Evolutionary conservation across 805 yeast genomes (phyloP).

Genomic region (Cyberlindnera euphorbiae): DNA sequence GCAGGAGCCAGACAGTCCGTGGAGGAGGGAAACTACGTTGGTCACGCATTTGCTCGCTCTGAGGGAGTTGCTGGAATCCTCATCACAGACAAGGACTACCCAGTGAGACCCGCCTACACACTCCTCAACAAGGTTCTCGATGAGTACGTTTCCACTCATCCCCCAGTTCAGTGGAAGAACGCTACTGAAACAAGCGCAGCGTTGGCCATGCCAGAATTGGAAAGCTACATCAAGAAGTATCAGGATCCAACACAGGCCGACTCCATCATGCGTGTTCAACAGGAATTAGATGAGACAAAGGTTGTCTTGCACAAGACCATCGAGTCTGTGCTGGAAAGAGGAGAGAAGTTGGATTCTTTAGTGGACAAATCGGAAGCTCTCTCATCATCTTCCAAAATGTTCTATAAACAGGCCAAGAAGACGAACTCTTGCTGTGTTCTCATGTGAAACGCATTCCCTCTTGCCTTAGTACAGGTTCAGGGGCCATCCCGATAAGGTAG

Average conservation of each 20-base stretch:
- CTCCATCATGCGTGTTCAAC: constrained; percentile 94
- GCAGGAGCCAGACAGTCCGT: constrained; percentile 92
- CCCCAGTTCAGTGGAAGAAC: constrained; percentile 63
- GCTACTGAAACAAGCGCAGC: constrained; percentile 40
- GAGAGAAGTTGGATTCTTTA: constrained; percentile 89
- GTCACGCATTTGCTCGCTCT: constrained; percentile 84
- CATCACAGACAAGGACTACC: constrained; percentile 92
- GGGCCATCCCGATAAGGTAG: no score
- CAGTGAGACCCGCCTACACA: constrained; percentile 94
- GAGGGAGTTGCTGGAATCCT: constrained; percentile 92
- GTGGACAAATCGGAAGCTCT: constrained; percentile 95
- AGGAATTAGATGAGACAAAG: constrained; percentile 96
- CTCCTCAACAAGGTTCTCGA: constrained; percentile 85
- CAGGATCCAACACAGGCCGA: constrained; percentile 98
- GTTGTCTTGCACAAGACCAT: constrained; percentile 94
- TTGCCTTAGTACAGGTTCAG: no score
- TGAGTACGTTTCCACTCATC: constrained; percentile 82
- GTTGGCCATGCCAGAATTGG: constrained; percentile 56
- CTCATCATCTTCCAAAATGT: constrained; percentile 83
- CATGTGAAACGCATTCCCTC: no score
- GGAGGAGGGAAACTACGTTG: constrained; percentile 81
- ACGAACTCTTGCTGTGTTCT: constrained; percentile 85
- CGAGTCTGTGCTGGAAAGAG: constrained; percentile 90
- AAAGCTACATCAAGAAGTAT: constrained; percentile 69
- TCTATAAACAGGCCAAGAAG: constrained; percentile 95